Base-by-base conservation (phyloP, 257 asterid species). In the Capsicum baccatum region DNA sequence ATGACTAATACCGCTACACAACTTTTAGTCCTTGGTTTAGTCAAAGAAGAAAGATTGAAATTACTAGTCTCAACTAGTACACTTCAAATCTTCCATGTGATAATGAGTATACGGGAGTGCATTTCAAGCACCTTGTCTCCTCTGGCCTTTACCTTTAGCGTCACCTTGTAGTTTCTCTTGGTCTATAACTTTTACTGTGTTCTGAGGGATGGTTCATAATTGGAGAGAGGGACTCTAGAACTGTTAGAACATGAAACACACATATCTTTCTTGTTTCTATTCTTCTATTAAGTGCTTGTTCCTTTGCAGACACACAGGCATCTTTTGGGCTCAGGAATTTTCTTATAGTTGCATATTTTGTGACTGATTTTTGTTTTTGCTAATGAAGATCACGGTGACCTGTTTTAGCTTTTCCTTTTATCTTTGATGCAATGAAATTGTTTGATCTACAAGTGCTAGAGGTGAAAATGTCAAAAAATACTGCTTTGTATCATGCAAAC, bases 41-140 rank as follows among this genome's bases (percentile, higher is more conserved):
- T 70, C 55, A 70, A 42, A 42, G 35, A 70, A 42, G 35, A 17
- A 42, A 70, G 56, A 17, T 4, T 9, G 33, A 70, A 16, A 21
- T 16, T 2, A 42, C 3, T 4, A 70, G 79, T 70, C 55, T 70
- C 35, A 2, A 70, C 79, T 70, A 42, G 16, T 47, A 70, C 56
- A 42, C 35, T 70, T 70, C 79, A 44, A 26, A 26, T 26, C 33
- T 26, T 26, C 33, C 33, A 12, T 66, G 48, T 35, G 48, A 13
- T 10, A 66, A 35, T 69, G 33, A 69, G 79, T 44, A 70, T 17
- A 56, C 35, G 8, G 17, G 79, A 42, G 79, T 70, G 79, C 79
- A 42, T 42, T 70, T 42, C 79, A 70, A 42, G 55, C 9, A 19
- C 56, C 79, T 42, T 42, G 79, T 42, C 5, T 17, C 56, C 9